Conservation (phyloP, 1,139 yeast genomes). For the Kodamaea arcana region DNA sequence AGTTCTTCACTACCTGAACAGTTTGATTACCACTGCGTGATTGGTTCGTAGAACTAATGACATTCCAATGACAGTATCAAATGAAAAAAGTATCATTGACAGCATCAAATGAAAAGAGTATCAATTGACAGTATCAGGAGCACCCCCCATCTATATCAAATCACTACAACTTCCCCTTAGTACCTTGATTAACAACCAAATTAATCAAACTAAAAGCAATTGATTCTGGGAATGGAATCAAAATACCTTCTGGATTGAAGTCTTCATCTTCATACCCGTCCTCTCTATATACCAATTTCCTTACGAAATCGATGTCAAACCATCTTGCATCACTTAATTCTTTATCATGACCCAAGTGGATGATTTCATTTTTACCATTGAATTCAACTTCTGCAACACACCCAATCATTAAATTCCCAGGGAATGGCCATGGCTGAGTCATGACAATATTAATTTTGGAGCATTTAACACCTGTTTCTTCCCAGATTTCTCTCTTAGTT, state of each 20-base stretch:
- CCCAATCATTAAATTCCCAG: conserved; percentile 90
- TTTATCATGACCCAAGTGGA: conserved; percentile 75
- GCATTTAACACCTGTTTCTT: conserved; percentile 83
- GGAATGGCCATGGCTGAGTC: conserved; percentile 97
- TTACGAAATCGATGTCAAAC: conserved; percentile 60
- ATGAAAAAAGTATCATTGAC: too few species aligned
- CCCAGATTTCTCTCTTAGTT: conserved; percentile 87
- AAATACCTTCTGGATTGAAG: conserved; percentile 37
- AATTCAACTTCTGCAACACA: conserved; percentile 71
- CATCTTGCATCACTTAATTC: conserved; percentile 83
- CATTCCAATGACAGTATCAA: too few species aligned
- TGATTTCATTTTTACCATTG: conserved; percentile 54
- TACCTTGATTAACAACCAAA: conserved; percentile 39
- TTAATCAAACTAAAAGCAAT: conserved; percentile 42
- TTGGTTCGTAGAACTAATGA: too few species aligned
- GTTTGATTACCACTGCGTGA: too few species aligned
- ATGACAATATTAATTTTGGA: conserved; percentile 55
- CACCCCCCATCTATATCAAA: too few species aligned
- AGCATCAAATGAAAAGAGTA: too few species aligned
- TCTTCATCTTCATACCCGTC: conserved; percentile 15
- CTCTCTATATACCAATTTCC: conserved; percentile 40
- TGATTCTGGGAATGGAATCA: conserved; percentile 40
- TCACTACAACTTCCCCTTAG: conserved; percentile 5
- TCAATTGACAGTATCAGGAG: too few species aligned
- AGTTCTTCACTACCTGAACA: too few species aligned